Conservation (phyloP, 176 grass and related monocot species). For the Ananas comosus region DNA sequence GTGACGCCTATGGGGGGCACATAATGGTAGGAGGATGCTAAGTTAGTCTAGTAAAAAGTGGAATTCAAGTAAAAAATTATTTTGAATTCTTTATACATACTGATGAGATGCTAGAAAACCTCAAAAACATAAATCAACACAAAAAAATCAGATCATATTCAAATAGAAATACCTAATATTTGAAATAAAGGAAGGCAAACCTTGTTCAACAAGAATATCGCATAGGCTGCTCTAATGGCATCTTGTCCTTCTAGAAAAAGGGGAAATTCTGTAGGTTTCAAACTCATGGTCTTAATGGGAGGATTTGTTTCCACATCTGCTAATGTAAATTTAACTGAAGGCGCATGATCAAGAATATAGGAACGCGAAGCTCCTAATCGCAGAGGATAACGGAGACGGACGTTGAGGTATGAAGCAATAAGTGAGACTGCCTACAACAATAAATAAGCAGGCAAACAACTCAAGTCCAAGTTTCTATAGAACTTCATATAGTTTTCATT, state of each 20-base stretch:
- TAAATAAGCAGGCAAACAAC: constrained; percentile 17
- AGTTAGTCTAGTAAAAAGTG: too few species aligned
- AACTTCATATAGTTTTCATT: not conserved
- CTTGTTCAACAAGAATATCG: constrained; percentile 96
- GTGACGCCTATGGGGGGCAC: too few species aligned
- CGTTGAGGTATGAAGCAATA: constrained; percentile 65
- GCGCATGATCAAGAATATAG: constrained; percentile 67
- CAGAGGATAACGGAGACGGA: constrained; percentile 83
- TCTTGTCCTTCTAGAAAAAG: constrained; percentile 84
- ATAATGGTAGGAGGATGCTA: too few species aligned
- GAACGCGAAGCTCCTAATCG: constrained; percentile 67
- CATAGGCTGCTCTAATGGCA: constrained; percentile 87
- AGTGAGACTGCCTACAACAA: constrained; percentile 60
- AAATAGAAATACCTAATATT: constrained; percentile 3
- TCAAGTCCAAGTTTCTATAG: not conserved
- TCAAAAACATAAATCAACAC: not conserved
- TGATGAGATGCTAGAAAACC: not conserved
- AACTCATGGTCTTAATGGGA: constrained; percentile 19
- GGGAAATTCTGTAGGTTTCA: constrained; percentile 61
- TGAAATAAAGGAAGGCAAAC: constrained; percentile 22
- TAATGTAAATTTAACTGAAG: constrained; percentile 48
- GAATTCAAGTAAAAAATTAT: too few species aligned
- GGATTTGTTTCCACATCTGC: constrained; percentile 31
- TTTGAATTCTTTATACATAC: too few species aligned
- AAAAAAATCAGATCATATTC: not conserved